Percentiles rank a stretch among this genome's conserved stretches.
Evolutionary conservation across 176 grass and related monocot species (phyloP).

Genomic region (Aechmea fasciata): DNA sequence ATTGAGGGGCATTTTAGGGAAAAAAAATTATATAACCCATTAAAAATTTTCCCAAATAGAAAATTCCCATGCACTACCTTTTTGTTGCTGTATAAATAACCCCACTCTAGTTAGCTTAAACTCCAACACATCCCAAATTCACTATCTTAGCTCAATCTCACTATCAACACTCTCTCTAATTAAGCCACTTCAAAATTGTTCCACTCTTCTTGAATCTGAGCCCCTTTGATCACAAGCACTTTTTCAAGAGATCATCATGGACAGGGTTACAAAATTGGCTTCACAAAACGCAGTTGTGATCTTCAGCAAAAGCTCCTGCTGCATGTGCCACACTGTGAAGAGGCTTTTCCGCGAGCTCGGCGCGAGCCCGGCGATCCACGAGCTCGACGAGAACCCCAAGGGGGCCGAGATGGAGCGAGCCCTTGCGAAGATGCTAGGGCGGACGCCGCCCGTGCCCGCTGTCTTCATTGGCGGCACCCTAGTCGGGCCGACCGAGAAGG

Average conservation of each 20-base stretch:
- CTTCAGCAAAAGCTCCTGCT: constrained; percentile 20
- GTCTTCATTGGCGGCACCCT: constrained; percentile 22
- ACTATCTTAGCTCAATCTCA: too few relatives aligned
- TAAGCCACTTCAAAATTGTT: not conserved
- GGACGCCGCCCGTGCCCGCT: constrained; percentile 1
- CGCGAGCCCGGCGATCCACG: constrained; percentile 7
- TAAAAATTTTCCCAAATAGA: too few relatives aligned
- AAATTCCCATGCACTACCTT: too few relatives aligned
- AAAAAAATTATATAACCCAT: too few relatives aligned
- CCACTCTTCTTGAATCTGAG: not conserved
- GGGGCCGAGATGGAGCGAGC: constrained; percentile 17
- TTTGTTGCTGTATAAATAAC: too few relatives aligned
- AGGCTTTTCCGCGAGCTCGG: constrained; percentile 17
- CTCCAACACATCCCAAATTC: too few relatives aligned
- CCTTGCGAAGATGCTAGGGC: constrained; percentile 5
- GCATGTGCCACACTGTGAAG: constrained; percentile 26
- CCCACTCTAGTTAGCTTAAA: too few relatives aligned
- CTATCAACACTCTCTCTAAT: too few relatives aligned
- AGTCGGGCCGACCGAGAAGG: constrained; percentile 11
- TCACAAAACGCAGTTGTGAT: constrained; percentile 19
- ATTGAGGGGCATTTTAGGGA: too few relatives aligned
- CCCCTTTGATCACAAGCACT: not conserved
- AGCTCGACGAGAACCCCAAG: constrained; percentile 23
- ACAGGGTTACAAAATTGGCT: not conserved
- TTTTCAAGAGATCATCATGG: not conserved